A percentile compares a stretch with the other conserved stretches of the same genome.
Conservation (phyloP, 148 eudicot species). For the Vaccinium corymbosum region DNA sequence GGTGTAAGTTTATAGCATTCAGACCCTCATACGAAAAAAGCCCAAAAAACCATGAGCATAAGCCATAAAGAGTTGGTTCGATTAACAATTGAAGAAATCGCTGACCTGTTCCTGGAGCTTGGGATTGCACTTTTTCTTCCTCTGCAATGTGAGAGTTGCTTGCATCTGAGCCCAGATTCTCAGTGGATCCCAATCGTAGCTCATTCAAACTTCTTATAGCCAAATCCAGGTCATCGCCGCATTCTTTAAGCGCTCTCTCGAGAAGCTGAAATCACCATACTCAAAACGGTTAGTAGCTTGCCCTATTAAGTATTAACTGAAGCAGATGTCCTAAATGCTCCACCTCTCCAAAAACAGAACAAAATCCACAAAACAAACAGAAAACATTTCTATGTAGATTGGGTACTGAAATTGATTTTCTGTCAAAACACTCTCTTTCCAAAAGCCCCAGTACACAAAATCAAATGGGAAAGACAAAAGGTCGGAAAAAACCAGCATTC, state of each 20-base stretch:
- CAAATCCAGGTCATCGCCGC: slow-evolving; percentile 71
- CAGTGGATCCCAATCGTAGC: slow-evolving; percentile 55
- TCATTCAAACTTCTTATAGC: slow-evolving; percentile 74
- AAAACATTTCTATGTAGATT: background rate
- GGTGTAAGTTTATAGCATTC: background rate
- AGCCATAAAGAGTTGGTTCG: background rate
- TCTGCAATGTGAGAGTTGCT: slow-evolving; percentile 29
- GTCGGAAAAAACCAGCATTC: background rate
- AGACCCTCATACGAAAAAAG: background rate
- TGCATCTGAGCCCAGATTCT: slow-evolving; percentile 26
- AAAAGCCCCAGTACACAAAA: background rate
- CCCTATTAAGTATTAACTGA: background rate
- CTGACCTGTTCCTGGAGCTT: slow-evolving; percentile 25
- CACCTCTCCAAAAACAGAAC: background rate
- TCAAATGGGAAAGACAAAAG: background rate
- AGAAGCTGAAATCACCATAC: slow-evolving; percentile 43
- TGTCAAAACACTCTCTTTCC: background rate
- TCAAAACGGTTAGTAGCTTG: background rate
- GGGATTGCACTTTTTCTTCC: slow-evolving; percentile 28
- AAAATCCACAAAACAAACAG: background rate
- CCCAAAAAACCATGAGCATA: background rate
- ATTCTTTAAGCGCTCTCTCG: slow-evolving; percentile 68
- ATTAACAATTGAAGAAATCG: background rate
- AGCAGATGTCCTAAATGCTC: background rate
- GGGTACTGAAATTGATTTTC: background rate